Conservation (phyloP, 192 early-diverging fungal genomes). For the Mortierella hygrophila region DNA sequence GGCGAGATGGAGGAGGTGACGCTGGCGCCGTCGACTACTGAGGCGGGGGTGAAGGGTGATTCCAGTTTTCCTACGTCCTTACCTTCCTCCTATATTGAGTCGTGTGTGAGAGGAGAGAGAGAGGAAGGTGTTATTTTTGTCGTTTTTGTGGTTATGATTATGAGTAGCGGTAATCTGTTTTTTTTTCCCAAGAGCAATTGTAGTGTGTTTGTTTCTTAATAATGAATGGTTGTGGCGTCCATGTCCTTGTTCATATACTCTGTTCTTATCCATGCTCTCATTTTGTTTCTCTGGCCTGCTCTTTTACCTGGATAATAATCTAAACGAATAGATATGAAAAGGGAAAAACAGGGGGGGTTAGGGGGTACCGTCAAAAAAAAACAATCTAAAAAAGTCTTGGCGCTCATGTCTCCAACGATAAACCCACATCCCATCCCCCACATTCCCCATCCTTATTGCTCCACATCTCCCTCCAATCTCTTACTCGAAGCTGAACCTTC, state of each 20-base stretch:
- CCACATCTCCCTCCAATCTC: background rate
- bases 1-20: slow-evolving; percentile 18
- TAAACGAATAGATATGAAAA: background rate
- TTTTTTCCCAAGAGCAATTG: background rate
- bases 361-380: too few species aligned
- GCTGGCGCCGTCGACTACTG: slow-evolving; percentile 23
- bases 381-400: background rate
- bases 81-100: slow-evolving; percentile 19
- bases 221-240: background rate
- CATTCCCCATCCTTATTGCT: background rate
- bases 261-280: too few species aligned
- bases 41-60: slow-evolving; percentile 32
- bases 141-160: background rate
- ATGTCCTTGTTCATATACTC: background rate
- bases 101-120: too few species aligned
- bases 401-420: background rate
- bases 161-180: background rate
- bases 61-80: slow-evolving; percentile 28
- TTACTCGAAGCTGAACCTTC: slow-evolving; percentile 38
- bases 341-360: background rate
- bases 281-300: background rate
- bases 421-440: background rate
- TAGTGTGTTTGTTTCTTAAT: too few species aligned
- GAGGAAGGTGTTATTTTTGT: background rate
- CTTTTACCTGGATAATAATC: slow-evolving; percentile 38